phyloP scores from a whole-genome alignment of 768 basidiomycete species.

The Scleroderma citrinum region DNA sequence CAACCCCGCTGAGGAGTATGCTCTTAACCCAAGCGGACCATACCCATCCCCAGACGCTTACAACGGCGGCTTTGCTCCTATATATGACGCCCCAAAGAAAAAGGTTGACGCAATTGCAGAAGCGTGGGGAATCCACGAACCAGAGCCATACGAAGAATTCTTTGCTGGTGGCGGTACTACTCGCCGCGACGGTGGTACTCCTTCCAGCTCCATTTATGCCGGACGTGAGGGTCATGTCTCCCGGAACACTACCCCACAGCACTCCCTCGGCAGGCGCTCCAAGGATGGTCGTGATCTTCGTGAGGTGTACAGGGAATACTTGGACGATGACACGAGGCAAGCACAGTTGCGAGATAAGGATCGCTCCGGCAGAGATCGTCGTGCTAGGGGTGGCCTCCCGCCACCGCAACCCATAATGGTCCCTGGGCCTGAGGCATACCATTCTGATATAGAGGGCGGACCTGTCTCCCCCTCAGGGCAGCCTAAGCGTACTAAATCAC shows the following conservation, averaged over 20 bases:
- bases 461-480: conserved; percentile 39
- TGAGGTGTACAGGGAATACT: conserved; percentile 40
- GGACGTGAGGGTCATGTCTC: conserved; percentile 47
- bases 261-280: conserved; percentile 30
- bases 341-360: conserved; percentile 26
- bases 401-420: conserved; percentile 83
- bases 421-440: conserved; percentile 51
- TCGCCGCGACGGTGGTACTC: conserved; percentile 48
- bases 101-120: conserved; percentile 86
- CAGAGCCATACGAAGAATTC: conserved; percentile 88
- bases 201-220: conserved; percentile 64
- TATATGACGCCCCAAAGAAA: conserved; percentile 65
- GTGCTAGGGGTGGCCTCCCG: conserved; percentile 54
- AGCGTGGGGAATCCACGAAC: conserved; percentile 91
- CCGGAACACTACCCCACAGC: conserved; percentile 31
- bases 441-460: conserved; percentile 30
- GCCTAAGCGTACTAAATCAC: conserved; percentile 70
- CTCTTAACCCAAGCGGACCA: conserved; percentile 37
- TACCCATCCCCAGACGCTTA: conserved; percentile 46
- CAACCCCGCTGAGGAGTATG: conserved; percentile 34
- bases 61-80: conserved; percentile 40
- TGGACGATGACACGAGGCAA: conserved; percentile 33
- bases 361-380: conserved; percentile 31
- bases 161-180: conserved; percentile 66
- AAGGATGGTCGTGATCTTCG: conserved; percentile 49